phyloP scores from a whole-genome alignment of 805 yeast species.

The Yarrowia porcina region DNA sequence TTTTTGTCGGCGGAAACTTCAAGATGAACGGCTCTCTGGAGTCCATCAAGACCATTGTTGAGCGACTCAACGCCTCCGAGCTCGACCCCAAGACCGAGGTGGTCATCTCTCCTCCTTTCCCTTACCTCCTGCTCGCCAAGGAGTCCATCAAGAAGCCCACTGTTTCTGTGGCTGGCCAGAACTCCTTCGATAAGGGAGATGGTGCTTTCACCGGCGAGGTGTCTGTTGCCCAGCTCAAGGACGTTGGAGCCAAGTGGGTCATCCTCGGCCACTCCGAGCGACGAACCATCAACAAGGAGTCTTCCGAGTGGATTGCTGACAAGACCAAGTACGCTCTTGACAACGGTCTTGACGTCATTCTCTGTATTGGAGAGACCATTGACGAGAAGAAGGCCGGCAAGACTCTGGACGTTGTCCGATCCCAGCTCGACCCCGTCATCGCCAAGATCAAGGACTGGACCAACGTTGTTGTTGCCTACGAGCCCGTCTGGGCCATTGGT shows the following conservation, averaged over 20 bases:
- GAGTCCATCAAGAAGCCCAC: constrained; percentile 61
- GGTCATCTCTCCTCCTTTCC: constrained; percentile 94
- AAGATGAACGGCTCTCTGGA: constrained; percentile 94
- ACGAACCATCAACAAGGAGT: constrained; percentile 87
- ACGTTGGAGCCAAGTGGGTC: constrained; percentile 91
- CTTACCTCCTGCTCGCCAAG: constrained; percentile 78
- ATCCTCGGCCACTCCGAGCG: constrained; percentile 98
- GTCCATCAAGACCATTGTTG: constrained; percentile 79
- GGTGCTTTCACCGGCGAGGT: constrained; percentile 99
- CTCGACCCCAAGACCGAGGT: constrained; percentile 82
- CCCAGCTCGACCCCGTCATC: constrained; percentile 86
- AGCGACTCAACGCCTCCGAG: constrained; percentile 71
- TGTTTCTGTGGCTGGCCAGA: constrained; percentile 86
- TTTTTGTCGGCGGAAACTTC: constrained; percentile 99
- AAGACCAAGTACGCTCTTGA: constrained; percentile 94
- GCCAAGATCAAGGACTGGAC: constrained; percentile 84
- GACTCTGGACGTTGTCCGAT: constrained; percentile 81
- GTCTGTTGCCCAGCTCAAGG: constrained; percentile 83
- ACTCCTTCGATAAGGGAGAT: constrained; percentile 77
- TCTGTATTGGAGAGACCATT: constrained; percentile 96
- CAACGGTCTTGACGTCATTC: constrained; percentile 82
- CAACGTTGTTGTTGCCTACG: constrained; percentile 92
- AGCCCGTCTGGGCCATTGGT: constrained; percentile 99
- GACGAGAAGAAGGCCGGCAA: constrained; percentile 89
- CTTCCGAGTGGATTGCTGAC: constrained; percentile 86